phyloP scores from a whole-genome alignment of 83 land plant species.

The Larix sibirica region DNA sequence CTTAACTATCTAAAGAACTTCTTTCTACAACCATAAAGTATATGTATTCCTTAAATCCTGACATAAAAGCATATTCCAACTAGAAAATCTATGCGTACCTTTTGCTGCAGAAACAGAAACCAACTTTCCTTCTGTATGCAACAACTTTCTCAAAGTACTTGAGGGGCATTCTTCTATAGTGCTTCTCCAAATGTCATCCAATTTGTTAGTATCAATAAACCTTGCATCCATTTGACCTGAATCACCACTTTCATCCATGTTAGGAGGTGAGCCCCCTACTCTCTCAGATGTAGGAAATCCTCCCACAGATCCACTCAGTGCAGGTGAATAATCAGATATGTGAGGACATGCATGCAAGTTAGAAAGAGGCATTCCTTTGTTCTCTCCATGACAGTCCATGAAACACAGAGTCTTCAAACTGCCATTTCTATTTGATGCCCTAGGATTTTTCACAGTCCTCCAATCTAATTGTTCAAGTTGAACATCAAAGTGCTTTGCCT shows the following conservation, averaged over 20 bases:
- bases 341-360: constrained; percentile 1
- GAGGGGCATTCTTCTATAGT: constrained; percentile 68
- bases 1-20: background rate
- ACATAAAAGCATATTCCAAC: background rate
- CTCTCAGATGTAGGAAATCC: background rate
- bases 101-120: constrained; percentile 54
- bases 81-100: constrained; percentile 38
- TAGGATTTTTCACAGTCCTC: background rate
- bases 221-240: background rate
- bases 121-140: constrained; percentile 56
- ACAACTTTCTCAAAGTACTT: constrained; percentile 50
- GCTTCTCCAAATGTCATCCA: constrained; percentile 55
- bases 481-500: constrained; percentile 14
- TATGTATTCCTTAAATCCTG: constrained; percentile 9
- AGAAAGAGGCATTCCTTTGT: constrained; percentile 4
- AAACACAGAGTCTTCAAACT: background rate
- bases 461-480: constrained; percentile 12
- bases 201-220: constrained; percentile 13
- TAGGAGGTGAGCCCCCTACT: background rate
- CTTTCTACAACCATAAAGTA: background rate
- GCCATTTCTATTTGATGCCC: background rate
- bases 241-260: background rate
- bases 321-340: constrained; percentile 2
- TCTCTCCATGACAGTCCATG: background rate
- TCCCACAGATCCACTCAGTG: background rate